A percentile compares a stretch with the other conserved stretches of the same genome.
These are phyloP conservation scores for Annulohypoxylon stygium DNA, from an alignment of 495 filamentous ascomycete genomes.

Conservation along the genomic window DNA sequence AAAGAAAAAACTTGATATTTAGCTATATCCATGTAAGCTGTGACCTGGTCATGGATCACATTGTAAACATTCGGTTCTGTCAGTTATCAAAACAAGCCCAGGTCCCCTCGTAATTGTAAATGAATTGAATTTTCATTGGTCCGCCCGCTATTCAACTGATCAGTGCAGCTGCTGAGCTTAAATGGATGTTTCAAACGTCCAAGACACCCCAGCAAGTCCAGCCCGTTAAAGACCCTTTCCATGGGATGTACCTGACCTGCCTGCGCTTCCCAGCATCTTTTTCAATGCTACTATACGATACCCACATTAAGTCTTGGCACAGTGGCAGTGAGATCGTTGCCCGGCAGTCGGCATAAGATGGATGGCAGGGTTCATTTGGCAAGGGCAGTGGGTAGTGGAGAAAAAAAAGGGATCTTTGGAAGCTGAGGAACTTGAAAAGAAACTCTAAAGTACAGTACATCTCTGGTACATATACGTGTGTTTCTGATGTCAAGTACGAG, in stretches of 20 bases:
- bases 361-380: constrained; percentile 26
- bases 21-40: constrained; percentile 2
- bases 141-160: not conserved
- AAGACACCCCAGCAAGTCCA: not conserved
- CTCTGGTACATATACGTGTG: constrained; percentile 22
- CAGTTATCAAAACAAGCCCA: not conserved
- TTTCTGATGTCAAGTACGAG: constrained; percentile 24
- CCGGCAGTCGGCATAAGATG: constrained; percentile 40
- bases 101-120: constrained; percentile 7
- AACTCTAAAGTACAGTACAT: constrained; percentile 35
- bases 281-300: constrained; percentile 29
- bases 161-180: constrained; percentile 4
- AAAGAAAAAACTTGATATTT: constrained; percentile 7
- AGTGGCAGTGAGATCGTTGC: constrained; percentile 45
- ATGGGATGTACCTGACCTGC: not conserved
- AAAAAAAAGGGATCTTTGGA: constrained; percentile 14
- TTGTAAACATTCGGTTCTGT: not conserved
- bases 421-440: constrained; percentile 24
- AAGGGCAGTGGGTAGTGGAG: constrained; percentile 21
- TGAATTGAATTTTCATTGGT: constrained; percentile 16
- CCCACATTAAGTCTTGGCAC: constrained; percentile 29
- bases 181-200: constrained; percentile 27
- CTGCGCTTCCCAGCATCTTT: constrained; percentile 30
- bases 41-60: not conserved
- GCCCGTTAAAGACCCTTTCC: not conserved